Evolutionary conservation across 805 yeast species (phyloP), one percentile per base, ranked within the genome.

Genomic region (Starmerella etchellsii): DNA sequence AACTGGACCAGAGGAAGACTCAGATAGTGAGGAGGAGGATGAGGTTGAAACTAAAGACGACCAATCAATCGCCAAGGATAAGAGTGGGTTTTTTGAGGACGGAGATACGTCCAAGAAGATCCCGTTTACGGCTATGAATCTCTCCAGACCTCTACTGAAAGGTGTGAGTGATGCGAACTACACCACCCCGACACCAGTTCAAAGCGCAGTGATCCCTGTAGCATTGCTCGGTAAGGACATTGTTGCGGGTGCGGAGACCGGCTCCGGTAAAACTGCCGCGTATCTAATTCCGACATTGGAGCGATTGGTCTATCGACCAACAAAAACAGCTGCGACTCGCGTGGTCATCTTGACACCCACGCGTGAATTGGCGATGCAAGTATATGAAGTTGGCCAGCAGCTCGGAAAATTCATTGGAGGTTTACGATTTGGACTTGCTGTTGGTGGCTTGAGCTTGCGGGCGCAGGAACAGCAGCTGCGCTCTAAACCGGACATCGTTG

Each of bases 261-360:
- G 99, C 66, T 88, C 97, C 18, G 99, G 99, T 72, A 91, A 91
- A 61, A 91, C 99, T 20, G 98, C 96, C 2, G 99, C 99, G 1
- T 91, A 84, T 59, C 78, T 91, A 79, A 81, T 91, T 41, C 98
- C 98, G 13, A 83, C 87, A 34, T 74, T 91, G 46, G 98, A 91
- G 64, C 76, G 99, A 63, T 67, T 91, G 27, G 64, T 91, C 24
- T 88, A 78, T 63, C 82, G 91, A 53, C 95, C 97, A 11, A 70
- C 82, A 40, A 81, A 81, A 54, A 64, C 81, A 4, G 79, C 95
- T 1, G 73, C 93, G 1, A 87, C 97, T 2, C 73, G 96, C 58
- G 98, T 91, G 16, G 71, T 91, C 31, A 82, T 91, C 8, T 66
- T 91, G 44, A 74, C 95, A 0, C 99, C 99, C 35, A 91, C 99